These are phyloP conservation scores for Aspergillus pseudotamarii DNA, from an alignment of 2,329 filamentous ascomycete genomes.

Conservation along the genomic window DNA sequence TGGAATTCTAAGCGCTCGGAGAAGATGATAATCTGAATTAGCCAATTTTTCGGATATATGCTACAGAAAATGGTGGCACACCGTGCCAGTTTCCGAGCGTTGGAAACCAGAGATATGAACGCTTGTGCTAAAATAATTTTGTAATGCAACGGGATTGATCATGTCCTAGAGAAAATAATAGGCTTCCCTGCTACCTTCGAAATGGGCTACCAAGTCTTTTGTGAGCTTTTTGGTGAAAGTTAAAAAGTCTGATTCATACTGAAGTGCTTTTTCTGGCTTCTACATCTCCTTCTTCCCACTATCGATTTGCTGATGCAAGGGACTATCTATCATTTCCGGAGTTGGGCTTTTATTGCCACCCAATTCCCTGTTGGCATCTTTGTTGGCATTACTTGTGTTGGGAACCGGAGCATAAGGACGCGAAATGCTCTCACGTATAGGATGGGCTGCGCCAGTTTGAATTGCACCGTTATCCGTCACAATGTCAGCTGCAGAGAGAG, in stretches of 20 bases:
- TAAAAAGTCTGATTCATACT: background rate
- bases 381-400: constrained; percentile 25
- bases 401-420: constrained; percentile 31
- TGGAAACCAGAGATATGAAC: too few species aligned
- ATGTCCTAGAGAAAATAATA: too few species aligned
- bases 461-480: constrained; percentile 27
- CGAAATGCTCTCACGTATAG: constrained; percentile 30
- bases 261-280: background rate
- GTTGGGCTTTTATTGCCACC: background rate
- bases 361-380: constrained; percentile 26
- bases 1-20: too few species aligned
- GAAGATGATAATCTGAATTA: too few species aligned
- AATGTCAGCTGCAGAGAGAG: constrained; percentile 26
- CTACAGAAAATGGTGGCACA: too few species aligned
- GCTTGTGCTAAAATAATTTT: too few species aligned
- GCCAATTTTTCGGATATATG: too few species aligned
- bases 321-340: background rate
- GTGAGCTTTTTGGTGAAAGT: background rate
- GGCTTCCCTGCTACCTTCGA: too few species aligned
- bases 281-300: background rate
- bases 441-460: constrained; percentile 28
- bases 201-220: too few species aligned
- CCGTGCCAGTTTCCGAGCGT: too few species aligned
- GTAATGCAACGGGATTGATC: too few species aligned
- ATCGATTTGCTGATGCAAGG: background rate